phyloP scores from a whole-genome alignment of 2,329 filamentous ascomycete species.

The Beauveria bassiana region DNA sequence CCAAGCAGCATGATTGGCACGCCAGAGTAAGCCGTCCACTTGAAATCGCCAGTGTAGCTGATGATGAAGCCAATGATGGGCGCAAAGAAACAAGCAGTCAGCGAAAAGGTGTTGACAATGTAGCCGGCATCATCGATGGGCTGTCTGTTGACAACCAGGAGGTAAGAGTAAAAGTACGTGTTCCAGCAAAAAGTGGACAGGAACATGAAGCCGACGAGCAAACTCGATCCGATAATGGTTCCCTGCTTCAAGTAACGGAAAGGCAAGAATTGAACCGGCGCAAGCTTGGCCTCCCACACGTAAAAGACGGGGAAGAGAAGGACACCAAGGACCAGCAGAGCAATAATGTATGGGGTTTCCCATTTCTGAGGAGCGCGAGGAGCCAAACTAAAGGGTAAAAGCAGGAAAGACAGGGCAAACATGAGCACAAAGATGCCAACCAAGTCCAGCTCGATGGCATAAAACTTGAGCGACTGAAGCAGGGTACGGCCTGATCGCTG shows the following conservation, averaged over 20 bases:
- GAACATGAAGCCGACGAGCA: constrained; percentile 32
- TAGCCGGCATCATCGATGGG: constrained; percentile 32
- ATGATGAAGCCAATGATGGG: constrained; percentile 40
- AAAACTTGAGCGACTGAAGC: constrained; percentile 40
- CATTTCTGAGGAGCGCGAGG: constrained; percentile 28
- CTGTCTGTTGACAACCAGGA: constrained; percentile 37
- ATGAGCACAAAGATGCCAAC: constrained; percentile 45
- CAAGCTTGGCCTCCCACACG: constrained; percentile 49
- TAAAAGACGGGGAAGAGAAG: constrained; percentile 42
- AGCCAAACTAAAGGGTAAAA: constrained; percentile 42
- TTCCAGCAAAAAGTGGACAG: constrained; percentile 36
- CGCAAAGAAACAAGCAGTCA: constrained; percentile 38
- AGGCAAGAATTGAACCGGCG: constrained; percentile 50
- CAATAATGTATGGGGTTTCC: constrained; percentile 36
- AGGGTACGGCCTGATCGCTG: constrained; percentile 43
- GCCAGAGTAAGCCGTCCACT: constrained; percentile 33
- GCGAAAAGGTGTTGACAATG: constrained; percentile 35
- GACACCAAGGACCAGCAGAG: constrained; percentile 41
- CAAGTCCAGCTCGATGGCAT: constrained; percentile 52
- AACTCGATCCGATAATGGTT: constrained; percentile 39
- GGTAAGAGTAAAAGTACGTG: constrained; percentile 43
- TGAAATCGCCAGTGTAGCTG: constrained; percentile 37
- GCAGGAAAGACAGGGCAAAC: constrained; percentile 41
- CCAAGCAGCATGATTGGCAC: constrained; percentile 35
- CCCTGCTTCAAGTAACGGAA: constrained; percentile 40